phyloP scores from a whole-genome alignment of 2,329 filamentous ascomycete species.

The Apiospora phragmitis region DNA sequence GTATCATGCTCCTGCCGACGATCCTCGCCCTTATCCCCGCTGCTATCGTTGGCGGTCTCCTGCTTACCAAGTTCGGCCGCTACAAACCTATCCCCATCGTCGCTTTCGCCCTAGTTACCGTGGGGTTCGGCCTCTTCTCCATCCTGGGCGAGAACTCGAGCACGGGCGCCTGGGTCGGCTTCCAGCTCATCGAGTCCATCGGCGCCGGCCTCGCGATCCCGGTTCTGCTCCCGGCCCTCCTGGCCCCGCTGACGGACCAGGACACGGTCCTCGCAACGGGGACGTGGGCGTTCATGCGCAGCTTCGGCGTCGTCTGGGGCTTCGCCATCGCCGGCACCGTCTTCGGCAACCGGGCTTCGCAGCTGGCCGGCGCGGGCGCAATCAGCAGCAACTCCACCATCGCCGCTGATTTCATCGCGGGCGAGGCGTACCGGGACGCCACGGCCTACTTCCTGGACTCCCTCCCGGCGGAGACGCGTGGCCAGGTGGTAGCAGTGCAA shows the following conservation, averaged over 20 bases:
- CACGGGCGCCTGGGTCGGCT: constrained; percentile 36
- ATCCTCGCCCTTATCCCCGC: constrained; percentile 20
- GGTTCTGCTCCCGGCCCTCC: constrained; percentile 38
- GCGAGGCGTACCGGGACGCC: constrained; percentile 21
- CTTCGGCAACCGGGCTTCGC: constrained; percentile 26
- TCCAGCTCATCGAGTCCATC: constrained; percentile 36
- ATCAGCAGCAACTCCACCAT: constrained; percentile 15
- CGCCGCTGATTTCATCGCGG: constrained; percentile 33
- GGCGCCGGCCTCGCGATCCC: constrained; percentile 41
- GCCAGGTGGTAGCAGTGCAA: neutral
- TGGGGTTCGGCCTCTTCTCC: constrained; percentile 38
- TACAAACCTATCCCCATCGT: constrained; percentile 27
- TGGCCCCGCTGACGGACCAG: constrained; percentile 31
- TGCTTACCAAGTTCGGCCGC: constrained; percentile 28
- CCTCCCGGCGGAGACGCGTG: constrained; percentile 4
- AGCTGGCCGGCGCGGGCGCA: constrained; percentile 19
- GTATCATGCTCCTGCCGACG: constrained; percentile 29
- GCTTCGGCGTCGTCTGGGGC: constrained; percentile 41
- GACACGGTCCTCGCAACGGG: constrained; percentile 33
- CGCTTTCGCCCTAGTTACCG: constrained; percentile 29
- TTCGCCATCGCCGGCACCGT: constrained; percentile 39
- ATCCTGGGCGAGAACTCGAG: constrained; percentile 33
- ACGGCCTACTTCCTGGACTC: constrained; percentile 25
- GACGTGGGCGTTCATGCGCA: constrained; percentile 41
- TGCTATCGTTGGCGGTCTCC: constrained; percentile 19